phyloP scores from a whole-genome alignment of 2,329 filamentous ascomycete species.

The Verticillium tricorpus region DNA sequence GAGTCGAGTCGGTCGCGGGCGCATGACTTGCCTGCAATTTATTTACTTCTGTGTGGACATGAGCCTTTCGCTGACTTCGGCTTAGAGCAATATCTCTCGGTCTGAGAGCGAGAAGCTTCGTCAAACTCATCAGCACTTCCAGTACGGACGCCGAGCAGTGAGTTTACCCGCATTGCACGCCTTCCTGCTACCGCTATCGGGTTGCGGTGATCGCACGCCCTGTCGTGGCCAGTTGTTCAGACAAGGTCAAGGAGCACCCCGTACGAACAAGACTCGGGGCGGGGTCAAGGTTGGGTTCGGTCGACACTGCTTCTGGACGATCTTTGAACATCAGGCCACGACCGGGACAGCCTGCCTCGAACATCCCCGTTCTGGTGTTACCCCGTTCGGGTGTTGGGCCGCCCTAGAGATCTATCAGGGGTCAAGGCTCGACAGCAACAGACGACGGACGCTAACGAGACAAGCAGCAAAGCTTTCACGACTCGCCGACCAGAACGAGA shows the following conservation, averaged over 20 bases:
- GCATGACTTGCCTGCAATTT: not conserved
- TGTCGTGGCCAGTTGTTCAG: slow-evolving; percentile 3
- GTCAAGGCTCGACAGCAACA: slow-evolving; percentile 12
- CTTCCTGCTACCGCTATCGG: not conserved
- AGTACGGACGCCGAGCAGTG: not conserved
- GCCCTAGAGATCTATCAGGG: slow-evolving; percentile 6
- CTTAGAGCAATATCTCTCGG: not conserved
- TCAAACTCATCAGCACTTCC: not conserved
- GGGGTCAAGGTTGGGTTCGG: not conserved
- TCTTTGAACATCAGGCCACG: slow-evolving; percentile 4
- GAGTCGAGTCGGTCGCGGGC: not conserved
- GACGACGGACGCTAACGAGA: slow-evolving; percentile 14
- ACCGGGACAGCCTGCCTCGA: slow-evolving; percentile 6
- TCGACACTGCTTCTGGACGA: not conserved
- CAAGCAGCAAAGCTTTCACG: not conserved
- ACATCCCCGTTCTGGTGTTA: slow-evolving; percentile 8
- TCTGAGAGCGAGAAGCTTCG: not conserved
- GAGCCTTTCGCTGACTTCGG: not conserved
- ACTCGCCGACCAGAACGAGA: slow-evolving; percentile 2
- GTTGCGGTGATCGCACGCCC: slow-evolving; percentile 9
- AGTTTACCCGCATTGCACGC: not conserved
- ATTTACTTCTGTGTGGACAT: not conserved
- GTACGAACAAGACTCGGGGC: not conserved
- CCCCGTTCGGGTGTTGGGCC: not conserved
- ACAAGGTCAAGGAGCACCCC: not conserved